Conservation (phyloP, 2,329 filamentous ascomycete species). For the Karstenula rhodostoma region DNA sequence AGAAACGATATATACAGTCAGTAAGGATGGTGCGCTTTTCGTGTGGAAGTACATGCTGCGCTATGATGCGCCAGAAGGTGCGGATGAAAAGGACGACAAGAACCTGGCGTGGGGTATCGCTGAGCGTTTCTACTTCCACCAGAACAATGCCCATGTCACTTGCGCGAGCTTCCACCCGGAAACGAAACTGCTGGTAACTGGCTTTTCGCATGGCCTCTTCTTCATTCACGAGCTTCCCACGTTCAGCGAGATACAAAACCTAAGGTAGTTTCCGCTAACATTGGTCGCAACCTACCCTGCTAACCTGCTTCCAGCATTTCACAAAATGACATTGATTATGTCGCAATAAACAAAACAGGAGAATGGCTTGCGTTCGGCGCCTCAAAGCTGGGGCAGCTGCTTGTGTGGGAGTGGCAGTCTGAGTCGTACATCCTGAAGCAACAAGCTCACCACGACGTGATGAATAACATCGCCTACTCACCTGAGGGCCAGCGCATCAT, state of each 20-base stretch:
- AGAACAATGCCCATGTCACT: constrained; percentile 83
- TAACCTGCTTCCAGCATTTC: constrained; percentile 74
- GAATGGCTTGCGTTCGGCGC: constrained; percentile 98
- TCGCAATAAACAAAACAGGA: constrained; percentile 91
- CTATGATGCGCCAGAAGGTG: constrained; percentile 62
- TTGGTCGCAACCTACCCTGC: constrained; percentile 1
- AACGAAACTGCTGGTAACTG: constrained; percentile 91
- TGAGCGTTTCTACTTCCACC: constrained; percentile 93
- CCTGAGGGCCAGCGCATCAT: constrained; percentile 93
- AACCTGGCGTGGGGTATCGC: constrained; percentile 89
- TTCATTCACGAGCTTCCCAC: constrained; percentile 94
- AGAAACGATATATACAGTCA: constrained; percentile 94
- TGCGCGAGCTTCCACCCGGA: constrained; percentile 90
- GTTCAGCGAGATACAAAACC: constrained; percentile 92
- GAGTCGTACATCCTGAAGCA: constrained; percentile 99
- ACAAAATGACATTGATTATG: constrained; percentile 93
- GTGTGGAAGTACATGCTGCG: constrained; percentile 83
- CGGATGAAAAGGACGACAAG: constrained; percentile 68
- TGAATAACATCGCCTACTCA: constrained; percentile 92
- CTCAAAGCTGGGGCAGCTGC: constrained; percentile 90
- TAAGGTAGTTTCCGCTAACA: constrained; percentile 54
- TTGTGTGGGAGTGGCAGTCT: constrained; percentile 99
- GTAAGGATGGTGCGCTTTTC: constrained; percentile 96
- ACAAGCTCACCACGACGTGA: constrained; percentile 94
- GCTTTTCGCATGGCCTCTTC: constrained; percentile 94